A percentile compares a stretch with the other conserved stretches of the same genome.
phyloP scores from a whole-genome alignment of 2,329 filamentous ascomycete species.

The Stagonosporopsis chrysanthemi region DNA sequence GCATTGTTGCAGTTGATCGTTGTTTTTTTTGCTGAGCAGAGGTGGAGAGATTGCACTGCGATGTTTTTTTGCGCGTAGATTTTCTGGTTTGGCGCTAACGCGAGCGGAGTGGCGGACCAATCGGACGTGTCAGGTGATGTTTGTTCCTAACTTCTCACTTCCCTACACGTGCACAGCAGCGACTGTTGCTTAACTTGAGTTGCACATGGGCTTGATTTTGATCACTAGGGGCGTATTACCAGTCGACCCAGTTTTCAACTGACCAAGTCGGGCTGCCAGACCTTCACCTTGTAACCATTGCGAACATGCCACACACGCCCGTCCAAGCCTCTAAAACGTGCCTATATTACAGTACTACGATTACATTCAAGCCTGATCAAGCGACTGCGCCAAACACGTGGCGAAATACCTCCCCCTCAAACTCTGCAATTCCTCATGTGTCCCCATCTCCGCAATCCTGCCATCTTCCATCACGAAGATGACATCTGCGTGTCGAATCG shows the following conservation, averaged over 20 bases:
- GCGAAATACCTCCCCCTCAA: slow-evolving; percentile 20
- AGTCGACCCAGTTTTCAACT: too few species aligned
- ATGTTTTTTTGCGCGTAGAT: background rate
- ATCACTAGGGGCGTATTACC: too few species aligned
- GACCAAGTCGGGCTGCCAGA: too few species aligned
- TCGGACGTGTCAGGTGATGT: background rate
- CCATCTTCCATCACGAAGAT: slow-evolving; percentile 53
- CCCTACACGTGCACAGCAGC: too few species aligned
- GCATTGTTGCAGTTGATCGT: slow-evolving; percentile 43
- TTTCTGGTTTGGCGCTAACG: background rate
- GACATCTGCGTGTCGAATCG: slow-evolving; percentile 47
- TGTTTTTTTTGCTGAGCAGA: background rate
- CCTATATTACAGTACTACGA: background rate
- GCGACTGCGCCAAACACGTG: slow-evolving; percentile 11
- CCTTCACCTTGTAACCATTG: too few species aligned
- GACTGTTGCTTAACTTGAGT: too few species aligned
- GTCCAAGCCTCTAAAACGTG: too few species aligned
- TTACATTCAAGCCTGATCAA: slow-evolving; percentile 6
- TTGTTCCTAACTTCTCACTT: too few species aligned
- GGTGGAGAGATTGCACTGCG: background rate
- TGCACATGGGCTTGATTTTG: too few species aligned
- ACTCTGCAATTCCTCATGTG: slow-evolving; percentile 41
- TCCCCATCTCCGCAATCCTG: slow-evolving; percentile 49
- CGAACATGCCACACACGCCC: too few species aligned
- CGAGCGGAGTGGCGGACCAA: background rate